A percentile compares a stretch with the other conserved stretches of the same genome.
These are phyloP conservation scores for Vitis rupestris DNA, from an alignment of 164 flowering plant genomes.

Conservation along the genomic window DNA sequence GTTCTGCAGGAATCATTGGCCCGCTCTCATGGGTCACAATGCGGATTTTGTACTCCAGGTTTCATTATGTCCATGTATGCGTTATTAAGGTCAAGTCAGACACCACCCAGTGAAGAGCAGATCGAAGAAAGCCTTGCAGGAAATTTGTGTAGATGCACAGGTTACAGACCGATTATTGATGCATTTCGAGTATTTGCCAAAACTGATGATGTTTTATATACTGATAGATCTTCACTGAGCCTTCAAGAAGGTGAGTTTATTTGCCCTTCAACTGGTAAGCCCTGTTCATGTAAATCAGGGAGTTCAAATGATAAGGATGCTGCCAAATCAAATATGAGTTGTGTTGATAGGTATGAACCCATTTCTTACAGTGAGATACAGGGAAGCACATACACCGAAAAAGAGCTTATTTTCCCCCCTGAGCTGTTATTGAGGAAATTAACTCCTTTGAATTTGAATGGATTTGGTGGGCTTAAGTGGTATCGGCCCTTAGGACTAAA, in stretches of 20 bases:
- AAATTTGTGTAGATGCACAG: conserved; percentile 98
- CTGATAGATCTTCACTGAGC: conserved; percentile 35
- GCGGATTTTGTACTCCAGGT: conserved; percentile 99
- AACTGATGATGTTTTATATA: conserved; percentile 69
- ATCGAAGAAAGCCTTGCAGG: conserved; percentile 95
- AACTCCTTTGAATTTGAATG: conserved; percentile 54
- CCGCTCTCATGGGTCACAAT: conserved; percentile 89
- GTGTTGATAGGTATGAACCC: conserved; percentile 26
- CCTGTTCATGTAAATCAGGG: conserved; percentile 77
- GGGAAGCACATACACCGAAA: conserved; percentile 68
- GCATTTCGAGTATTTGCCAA: conserved; percentile 96
- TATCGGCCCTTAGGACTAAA: conserved; percentile 64
- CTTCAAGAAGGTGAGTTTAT: conserved; percentile 38
- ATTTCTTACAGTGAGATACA: conserved; percentile 68
- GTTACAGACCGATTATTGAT: conserved; percentile 92
- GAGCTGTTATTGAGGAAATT: conserved; percentile 73
- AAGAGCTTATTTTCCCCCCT: conserved; percentile 95
- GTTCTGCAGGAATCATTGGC: conserved; percentile 76
- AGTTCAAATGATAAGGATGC: conserved; percentile 17
- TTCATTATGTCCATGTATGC: conserved; percentile 98
- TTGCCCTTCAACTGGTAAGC: conserved; percentile 94
- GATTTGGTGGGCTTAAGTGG: conserved; percentile 85
- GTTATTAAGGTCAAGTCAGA: conserved; percentile 67
- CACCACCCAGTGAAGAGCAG: conserved; percentile 76
- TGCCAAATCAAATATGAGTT: conserved; percentile 8